These are phyloP conservation scores for Phallus indusiatus DNA, from an alignment of 768 basidiomycete species.

Conservation along the genomic window DNA sequence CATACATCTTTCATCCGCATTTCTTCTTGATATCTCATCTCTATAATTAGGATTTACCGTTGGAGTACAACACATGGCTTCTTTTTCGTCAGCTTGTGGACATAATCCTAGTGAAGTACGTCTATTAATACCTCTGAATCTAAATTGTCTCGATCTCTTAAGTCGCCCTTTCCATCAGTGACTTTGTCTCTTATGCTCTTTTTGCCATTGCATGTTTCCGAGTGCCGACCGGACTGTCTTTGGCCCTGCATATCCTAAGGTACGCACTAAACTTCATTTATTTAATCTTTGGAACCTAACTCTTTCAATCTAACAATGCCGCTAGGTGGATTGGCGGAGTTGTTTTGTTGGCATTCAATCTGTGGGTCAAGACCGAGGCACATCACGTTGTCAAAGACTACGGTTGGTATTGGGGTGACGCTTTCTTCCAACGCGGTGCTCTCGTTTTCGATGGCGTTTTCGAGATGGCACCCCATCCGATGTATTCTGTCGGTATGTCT, in stretches of 20 bases:
- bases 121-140: conserved; percentile 11
- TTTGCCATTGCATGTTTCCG: conserved; percentile 93
- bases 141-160: not conserved
- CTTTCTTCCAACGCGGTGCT: conserved; percentile 86
- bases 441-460: conserved; percentile 98
- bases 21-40: not conserved
- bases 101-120: conserved; percentile 90
- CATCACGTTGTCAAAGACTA: conserved; percentile 97
- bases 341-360: conserved; percentile 83
- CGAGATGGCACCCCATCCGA: conserved; percentile 86
- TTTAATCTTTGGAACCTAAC: not conserved
- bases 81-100: conserved; percentile 95
- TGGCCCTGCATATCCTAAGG: conserved; percentile 70
- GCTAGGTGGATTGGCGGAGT: conserved; percentile 80
- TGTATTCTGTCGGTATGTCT: conserved; percentile 82
- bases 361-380: conserved; percentile 98
- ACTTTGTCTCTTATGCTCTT: conserved; percentile 90
- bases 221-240: conserved; percentile 68
- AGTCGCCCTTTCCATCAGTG: conserved; percentile 37
- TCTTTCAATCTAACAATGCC: conserved; percentile 8
- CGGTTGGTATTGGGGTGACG: conserved; percentile 96
- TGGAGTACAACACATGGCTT: conserved; percentile 96
- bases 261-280: conserved; percentile 20
- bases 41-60: conserved; percentile 60
- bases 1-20: not conserved